Conservation (phyloP, 2,329 filamentous ascomycete genomes). For the Penicillium sp. region DNA sequence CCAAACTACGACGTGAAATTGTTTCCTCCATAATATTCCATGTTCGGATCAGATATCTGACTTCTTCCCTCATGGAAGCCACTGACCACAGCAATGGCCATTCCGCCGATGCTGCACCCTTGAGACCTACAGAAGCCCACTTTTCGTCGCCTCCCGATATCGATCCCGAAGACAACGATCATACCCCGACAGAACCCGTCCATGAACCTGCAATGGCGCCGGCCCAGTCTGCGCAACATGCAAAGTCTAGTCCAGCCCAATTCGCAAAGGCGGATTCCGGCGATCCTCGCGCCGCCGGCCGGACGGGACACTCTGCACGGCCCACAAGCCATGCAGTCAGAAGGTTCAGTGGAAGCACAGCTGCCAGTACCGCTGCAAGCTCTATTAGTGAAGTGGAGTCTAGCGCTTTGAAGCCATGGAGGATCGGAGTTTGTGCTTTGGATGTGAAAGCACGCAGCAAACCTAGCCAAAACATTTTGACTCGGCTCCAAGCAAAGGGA, state of each 20-base stretch:
- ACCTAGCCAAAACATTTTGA: conserved; percentile 92
- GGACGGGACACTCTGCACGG: conserved; percentile 33
- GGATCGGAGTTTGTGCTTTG: conserved; percentile 89
- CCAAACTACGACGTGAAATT: not conserved
- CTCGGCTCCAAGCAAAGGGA: conserved; percentile 79
- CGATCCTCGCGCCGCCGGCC: conserved; percentile 37
- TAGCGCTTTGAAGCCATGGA: conserved; percentile 48
- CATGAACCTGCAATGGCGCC: not conserved
- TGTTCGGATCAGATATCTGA: not conserved
- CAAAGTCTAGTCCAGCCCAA: conserved; percentile 17
- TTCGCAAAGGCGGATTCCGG: conserved; percentile 19
- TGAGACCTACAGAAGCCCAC: conserved; percentile 16
- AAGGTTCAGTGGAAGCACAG: conserved; percentile 76
- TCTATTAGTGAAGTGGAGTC: conserved; percentile 65
- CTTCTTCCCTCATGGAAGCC: conserved; percentile 17
- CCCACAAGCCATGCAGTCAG: conserved; percentile 68
- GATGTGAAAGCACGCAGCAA: conserved; percentile 96
- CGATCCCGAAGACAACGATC: conserved; percentile 17
- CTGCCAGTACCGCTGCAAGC: conserved; percentile 72
- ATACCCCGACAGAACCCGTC: conserved; percentile 3
- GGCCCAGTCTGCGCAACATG: conserved; percentile 9
- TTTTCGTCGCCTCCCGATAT: conserved; percentile 4
- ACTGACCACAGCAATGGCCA: conserved; percentile 24
- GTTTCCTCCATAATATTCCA: not conserved
- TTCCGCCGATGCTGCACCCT: conserved; percentile 40